These are phyloP conservation scores for Diospyros kaki DNA, from an alignment of 148 eudicot species.

Conservation along the genomic window DNA sequence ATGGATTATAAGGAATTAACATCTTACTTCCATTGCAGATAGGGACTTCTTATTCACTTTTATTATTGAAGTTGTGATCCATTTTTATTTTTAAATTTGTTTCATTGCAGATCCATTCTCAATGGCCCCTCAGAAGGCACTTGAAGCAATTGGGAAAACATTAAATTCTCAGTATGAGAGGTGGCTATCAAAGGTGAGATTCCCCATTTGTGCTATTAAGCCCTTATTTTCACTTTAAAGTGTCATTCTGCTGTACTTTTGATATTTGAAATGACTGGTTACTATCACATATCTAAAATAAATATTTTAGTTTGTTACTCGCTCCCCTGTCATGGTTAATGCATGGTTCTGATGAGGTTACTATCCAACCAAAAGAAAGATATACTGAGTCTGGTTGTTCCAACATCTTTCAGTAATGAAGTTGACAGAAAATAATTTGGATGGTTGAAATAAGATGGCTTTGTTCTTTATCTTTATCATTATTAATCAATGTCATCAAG, in stretches of 20 bases:
- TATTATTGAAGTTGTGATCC: background rate
- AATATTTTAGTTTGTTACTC: background rate
- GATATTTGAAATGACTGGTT: background rate
- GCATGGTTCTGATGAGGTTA: background rate
- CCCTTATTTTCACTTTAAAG: background rate
- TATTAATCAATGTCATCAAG: background rate
- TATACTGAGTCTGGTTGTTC: background rate
- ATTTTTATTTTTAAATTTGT: background rate
- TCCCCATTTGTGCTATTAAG: too few species aligned
- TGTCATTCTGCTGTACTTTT: background rate
- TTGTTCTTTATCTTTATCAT: background rate
- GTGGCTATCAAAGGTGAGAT: slow-evolving; percentile 90
- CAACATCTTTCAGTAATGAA: background rate
- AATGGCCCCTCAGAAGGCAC: slow-evolving; percentile 92
- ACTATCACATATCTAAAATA: background rate
- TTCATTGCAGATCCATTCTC: slow-evolving; percentile 75
- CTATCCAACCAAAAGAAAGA: background rate
- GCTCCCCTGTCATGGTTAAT: background rate
- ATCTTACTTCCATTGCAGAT: background rate
- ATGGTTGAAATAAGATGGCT: background rate
- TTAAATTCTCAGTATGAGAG: slow-evolving; percentile 86
- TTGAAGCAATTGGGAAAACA: slow-evolving; percentile 85
- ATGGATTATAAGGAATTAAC: background rate
- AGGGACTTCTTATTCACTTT: background rate
- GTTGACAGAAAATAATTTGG: background rate